Evolutionary conservation across 331 rosid species (phyloP).

Genomic region (Telfairia occidentalis): DNA sequence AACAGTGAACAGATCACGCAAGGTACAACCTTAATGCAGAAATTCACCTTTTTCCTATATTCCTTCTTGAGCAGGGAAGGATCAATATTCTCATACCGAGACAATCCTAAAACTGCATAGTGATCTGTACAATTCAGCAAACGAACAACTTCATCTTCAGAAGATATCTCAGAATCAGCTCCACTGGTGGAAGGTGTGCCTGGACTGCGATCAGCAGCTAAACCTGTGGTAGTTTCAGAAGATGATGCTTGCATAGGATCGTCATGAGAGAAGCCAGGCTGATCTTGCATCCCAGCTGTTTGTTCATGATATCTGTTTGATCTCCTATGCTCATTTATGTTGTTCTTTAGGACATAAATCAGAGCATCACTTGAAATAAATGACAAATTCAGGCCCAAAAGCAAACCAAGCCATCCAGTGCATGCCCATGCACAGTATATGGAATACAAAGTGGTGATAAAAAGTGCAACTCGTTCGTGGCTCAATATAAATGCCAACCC

Average conservation of each 20-base stretch:
- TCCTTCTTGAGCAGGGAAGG: constrained; percentile 74
- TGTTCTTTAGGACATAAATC: constrained; percentile 69
- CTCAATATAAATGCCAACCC: constrained; percentile 68
- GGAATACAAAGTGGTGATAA: constrained; percentile 64
- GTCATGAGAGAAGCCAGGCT: constrained; percentile 48
- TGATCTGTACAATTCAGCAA: constrained; percentile 87
- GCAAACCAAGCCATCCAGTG: constrained; percentile 82
- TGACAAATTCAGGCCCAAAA: constrained; percentile 63
- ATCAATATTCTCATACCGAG: constrained; percentile 59
- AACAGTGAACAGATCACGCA: neutral
- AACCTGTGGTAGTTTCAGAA: constrained; percentile 55
- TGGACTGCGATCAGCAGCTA: constrained; percentile 49
- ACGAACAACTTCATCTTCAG: constrained; percentile 91
- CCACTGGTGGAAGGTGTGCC: constrained; percentile 91
- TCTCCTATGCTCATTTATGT: constrained; percentile 54
- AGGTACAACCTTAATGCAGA: constrained; percentile 17
- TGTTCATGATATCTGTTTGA: constrained; percentile 46
- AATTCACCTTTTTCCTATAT: constrained; percentile 76
- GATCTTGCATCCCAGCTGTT: constrained; percentile 66
- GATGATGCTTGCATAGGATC: constrained; percentile 47
- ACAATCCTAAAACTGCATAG: constrained; percentile 71
- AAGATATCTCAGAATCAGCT: constrained; percentile 57
- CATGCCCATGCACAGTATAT: constrained; percentile 75
- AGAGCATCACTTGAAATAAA: constrained; percentile 74
- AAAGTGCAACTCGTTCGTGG: constrained; percentile 71